Conservation (phyloP, 1,284 basidiomycete species). For the Tilletia indica region DNA sequence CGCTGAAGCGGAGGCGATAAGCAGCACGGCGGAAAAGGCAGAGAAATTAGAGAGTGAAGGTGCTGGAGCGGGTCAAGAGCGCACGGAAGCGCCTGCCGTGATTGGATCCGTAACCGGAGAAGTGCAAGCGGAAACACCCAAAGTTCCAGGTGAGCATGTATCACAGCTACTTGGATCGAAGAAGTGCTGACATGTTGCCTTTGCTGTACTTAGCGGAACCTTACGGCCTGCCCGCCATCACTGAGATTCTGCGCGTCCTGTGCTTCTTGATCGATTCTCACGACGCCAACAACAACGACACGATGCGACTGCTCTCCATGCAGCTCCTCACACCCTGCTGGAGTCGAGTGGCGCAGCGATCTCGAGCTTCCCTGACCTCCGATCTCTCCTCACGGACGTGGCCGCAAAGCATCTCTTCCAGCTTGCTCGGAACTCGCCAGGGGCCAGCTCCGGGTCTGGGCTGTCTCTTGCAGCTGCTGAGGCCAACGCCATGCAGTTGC, state of each 20-base stretch:
- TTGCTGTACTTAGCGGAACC: conserved; percentile 33
- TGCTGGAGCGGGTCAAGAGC: not conserved
- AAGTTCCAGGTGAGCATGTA: conserved; percentile 2
- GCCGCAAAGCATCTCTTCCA: conserved; percentile 93
- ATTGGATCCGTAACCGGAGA: not conserved
- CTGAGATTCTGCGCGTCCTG: conserved; percentile 89
- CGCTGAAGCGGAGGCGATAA: not conserved
- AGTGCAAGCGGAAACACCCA: not conserved
- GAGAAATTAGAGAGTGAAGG: not conserved
- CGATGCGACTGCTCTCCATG: conserved; percentile 85
- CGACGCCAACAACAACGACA: conserved; percentile 92
- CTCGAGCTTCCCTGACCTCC: conserved; percentile 66
- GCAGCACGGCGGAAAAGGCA: not conserved
- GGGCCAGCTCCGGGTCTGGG: conserved; percentile 9
- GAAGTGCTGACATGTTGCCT: not conserved
- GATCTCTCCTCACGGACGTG: conserved; percentile 74
- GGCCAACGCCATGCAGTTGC: conserved; percentile 9
- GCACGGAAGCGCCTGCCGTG: not conserved
- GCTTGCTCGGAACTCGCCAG: conserved; percentile 32
- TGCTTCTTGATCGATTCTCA: conserved; percentile 92
- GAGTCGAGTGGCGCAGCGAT: conserved; percentile 78
- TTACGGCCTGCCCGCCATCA: conserved; percentile 87
- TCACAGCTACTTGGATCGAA: not conserved
- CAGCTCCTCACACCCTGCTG: conserved; percentile 83
- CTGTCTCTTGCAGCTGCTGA: conserved; percentile 7